phyloP scores from a whole-genome alignment of 192 early-diverging fungal species.

The Dispira simplex region DNA sequence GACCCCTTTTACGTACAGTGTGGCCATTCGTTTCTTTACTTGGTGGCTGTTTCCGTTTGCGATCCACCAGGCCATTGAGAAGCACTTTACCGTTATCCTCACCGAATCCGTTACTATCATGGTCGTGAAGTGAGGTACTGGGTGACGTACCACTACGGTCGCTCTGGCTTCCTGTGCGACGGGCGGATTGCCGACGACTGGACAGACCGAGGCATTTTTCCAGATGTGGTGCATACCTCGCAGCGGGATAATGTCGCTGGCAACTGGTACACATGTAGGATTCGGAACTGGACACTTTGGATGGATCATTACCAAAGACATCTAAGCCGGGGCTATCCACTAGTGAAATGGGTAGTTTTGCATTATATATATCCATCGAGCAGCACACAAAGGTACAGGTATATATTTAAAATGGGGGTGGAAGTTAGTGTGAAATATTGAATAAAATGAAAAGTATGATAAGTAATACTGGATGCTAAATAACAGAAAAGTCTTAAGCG shows the following conservation, averaged over 20 bases:
- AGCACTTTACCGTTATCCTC: neutral
- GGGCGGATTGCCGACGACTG: slow-evolving; percentile 18
- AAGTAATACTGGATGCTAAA: neutral
- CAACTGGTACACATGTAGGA: slow-evolving; percentile 72
- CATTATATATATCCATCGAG: neutral
- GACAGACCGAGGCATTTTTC: slow-evolving; percentile 82
- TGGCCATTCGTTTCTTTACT: neutral
- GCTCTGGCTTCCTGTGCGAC: slow-evolving; percentile 14
- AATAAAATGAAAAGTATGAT: neutral
- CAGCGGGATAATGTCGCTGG: slow-evolving; percentile 56
- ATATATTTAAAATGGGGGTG: neutral
- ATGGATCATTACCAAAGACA: slow-evolving; percentile 5
- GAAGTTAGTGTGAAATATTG: neutral
- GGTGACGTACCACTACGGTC: slow-evolving; percentile 17
- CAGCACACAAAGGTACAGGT: no score
- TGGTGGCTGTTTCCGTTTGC: neutral
- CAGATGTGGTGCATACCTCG: slow-evolving; percentile 78
- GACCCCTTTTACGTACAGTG: no score
- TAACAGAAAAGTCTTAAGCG: neutral
- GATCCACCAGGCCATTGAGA: slow-evolving; percentile 8
- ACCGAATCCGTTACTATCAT: neutral
- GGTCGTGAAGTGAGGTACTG: neutral
- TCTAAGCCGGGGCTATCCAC: neutral
- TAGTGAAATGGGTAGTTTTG: neutral
- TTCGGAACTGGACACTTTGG: slow-evolving; percentile 14